Base-by-base conservation (phyloP, 2,329 filamentous ascomycete genomes). In the Fusarium penzigii region DNA sequence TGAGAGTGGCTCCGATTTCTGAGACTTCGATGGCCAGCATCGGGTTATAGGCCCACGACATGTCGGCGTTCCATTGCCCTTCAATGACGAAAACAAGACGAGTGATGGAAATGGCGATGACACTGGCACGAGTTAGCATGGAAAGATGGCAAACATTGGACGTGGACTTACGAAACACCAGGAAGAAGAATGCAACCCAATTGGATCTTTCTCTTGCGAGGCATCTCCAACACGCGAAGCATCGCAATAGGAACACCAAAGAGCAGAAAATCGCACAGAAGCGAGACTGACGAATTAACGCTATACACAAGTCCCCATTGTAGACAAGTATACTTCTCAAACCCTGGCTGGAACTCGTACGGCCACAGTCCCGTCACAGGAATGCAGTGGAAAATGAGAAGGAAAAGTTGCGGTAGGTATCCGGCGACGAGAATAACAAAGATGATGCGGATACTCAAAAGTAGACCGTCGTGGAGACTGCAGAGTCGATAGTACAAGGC, bases 351-450 rank as follows among this genome's bases (percentile, higher is more conserved):
- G 70, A 73, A 81, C 1, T 64, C 70, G 48, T 82, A 81, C 0
- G 79, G 78, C 79, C 79, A 81, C 3, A 77, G 63, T 0, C 71
- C 76, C 1, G 78, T 81, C 1, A 81, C 76, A 0, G 79, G 79
- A 2, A 59, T 62, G 52, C 78, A 81, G 62, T 81, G 78, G 54
- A 81, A 79, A 50, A 81, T 69, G 44, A 81, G 67, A 2, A 82
- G 69, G 25, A 79, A 69, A 12, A 81, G 65, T 51, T 81, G 78
- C 0, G 77, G 73, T 2, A 81, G 52, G 44, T 72, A 81, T 1
- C 73, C 75, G 7, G 67, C 71, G 34, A 75, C 56, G 17, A 80
- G 59, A 34, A 76, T 53, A 3, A 59, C 69, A 17, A 69, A 67
- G 1, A 73, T 66, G 14, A 70, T 46, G 32, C 63, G 66, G 42